Evolutionary conservation across 306 rosid species (phyloP).

Genomic region (Arachis stenosperma): DNA sequence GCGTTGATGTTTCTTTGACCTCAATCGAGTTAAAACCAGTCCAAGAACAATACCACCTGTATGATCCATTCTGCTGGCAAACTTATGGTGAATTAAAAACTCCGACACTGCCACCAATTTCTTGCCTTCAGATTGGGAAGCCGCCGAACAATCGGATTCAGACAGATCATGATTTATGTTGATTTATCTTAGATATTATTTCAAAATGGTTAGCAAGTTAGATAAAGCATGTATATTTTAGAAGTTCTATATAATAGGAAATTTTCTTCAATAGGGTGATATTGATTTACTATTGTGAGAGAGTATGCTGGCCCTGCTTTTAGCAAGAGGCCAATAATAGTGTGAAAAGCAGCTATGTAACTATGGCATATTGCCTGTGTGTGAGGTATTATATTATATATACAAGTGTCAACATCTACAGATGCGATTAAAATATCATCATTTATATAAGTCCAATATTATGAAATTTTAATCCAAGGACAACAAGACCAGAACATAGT

Average conservation of each 20-base stretch:
- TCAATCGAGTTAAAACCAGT: constrained; percentile 70
- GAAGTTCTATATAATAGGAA: constrained; percentile 53
- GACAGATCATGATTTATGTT: constrained; percentile 71
- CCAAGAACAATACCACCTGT: constrained; percentile 79
- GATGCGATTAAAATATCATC: constrained; percentile 38
- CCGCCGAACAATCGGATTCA: constrained; percentile 78
- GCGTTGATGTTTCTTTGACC: constrained; percentile 80
- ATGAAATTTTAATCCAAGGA: constrained; percentile 9
- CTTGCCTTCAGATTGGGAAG: constrained; percentile 81
- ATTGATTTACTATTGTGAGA: constrained; percentile 42
- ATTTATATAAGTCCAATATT: constrained; percentile 23
- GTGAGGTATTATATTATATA: constrained; percentile 22
- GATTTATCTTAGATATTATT: constrained; percentile 44
- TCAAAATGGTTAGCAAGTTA: constrained; percentile 45
- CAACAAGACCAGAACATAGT: neutral
- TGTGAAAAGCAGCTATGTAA: constrained; percentile 44
- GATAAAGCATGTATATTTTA: constrained; percentile 53
- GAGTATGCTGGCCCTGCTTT: constrained; percentile 52
- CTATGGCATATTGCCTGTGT: constrained; percentile 48
- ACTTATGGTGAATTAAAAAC: constrained; percentile 82
- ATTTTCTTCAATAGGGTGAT: constrained; percentile 46
- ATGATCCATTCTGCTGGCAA: constrained; percentile 92
- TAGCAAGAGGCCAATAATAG: constrained; percentile 51
- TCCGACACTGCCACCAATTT: constrained; percentile 85
- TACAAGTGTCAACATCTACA: constrained; percentile 43